phyloP scores from a whole-genome alignment of 768 basidiomycete species.

The Solioccasus polychromus region DNA sequence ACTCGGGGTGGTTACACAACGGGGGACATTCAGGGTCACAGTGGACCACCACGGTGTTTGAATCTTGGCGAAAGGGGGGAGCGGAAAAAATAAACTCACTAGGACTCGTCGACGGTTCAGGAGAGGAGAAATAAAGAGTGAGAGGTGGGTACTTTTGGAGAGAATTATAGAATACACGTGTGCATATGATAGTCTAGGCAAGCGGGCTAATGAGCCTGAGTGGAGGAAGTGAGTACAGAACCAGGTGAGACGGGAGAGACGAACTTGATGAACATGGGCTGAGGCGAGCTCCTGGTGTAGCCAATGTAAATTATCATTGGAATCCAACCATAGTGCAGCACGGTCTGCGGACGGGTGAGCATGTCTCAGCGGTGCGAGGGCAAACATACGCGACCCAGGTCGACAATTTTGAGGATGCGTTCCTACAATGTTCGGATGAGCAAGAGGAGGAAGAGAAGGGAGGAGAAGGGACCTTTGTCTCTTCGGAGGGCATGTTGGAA shows the following conservation, averaged over 20 bases:
- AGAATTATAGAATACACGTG: constrained; percentile 29
- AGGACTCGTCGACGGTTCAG: not conserved
- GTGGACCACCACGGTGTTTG: constrained; percentile 64
- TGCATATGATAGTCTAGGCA: constrained; percentile 51
- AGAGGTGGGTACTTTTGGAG: constrained; percentile 9
- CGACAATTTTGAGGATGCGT: constrained; percentile 77
- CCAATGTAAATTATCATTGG: constrained; percentile 96
- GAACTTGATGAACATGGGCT: constrained; percentile 93
- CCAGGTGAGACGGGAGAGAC: constrained; percentile 31
- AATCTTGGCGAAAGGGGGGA: constrained; percentile 42
- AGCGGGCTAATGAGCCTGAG: constrained; percentile 89
- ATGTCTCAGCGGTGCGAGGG: not conserved
- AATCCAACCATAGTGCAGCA: constrained; percentile 94
- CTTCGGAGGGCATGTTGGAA: constrained; percentile 79
- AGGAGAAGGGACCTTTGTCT: constrained; percentile 65
- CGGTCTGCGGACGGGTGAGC: constrained; percentile 50
- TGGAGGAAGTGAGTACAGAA: not conserved
- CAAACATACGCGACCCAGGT: constrained; percentile 73
- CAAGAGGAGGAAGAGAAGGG: not conserved
- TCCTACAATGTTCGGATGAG: constrained; percentile 40
- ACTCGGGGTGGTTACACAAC: constrained; percentile 45
- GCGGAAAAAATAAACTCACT: not conserved
- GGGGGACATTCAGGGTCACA: constrained; percentile 25
- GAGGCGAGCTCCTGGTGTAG: constrained; percentile 88
- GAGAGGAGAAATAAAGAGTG: not conserved